phyloP scores from a whole-genome alignment of 2,329 filamentous ascomycete species.

The Eutypa lata region DNA sequence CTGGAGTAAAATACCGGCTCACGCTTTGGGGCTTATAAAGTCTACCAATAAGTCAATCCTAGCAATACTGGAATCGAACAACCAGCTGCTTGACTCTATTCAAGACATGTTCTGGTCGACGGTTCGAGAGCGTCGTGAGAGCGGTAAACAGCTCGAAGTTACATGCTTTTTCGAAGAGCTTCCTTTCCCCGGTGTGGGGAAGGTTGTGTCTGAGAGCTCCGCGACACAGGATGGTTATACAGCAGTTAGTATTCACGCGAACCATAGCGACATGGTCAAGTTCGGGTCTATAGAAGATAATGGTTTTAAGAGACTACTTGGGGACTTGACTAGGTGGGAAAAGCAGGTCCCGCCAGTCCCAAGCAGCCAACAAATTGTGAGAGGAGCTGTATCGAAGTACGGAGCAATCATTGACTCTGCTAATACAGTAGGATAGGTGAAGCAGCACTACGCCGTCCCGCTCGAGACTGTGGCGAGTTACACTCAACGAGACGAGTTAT shows the following conservation, averaged over 20 bases:
- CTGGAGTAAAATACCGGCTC: slow-evolving; percentile 29
- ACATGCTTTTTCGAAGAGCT: slow-evolving; percentile 35
- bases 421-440: no score
- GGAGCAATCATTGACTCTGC: no score
- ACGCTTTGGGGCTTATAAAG: slow-evolving; percentile 27
- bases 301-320: slow-evolving; percentile 26
- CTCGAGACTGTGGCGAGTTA: no score
- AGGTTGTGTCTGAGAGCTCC: slow-evolving; percentile 27
- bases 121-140: slow-evolving; percentile 18
- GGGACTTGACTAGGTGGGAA: slow-evolving; percentile 15
- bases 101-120: slow-evolving; percentile 14
- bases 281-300: slow-evolving; percentile 25
- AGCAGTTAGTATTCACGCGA: slow-evolving; percentile 23
- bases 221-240: slow-evolving; percentile 27
- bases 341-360: neutral
- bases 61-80: slow-evolving; percentile 2
- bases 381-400: no score
- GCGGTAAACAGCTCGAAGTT: slow-evolving; percentile 17
- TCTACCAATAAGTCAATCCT: slow-evolving; percentile 29
- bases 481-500: no score
- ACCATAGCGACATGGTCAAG: slow-evolving; percentile 32
- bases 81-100: neutral
- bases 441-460: no score
- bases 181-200: slow-evolving; percentile 18
- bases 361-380: neutral